Conservation (phyloP, 305 asterid genomes). For the Rubia occidens region DNA sequence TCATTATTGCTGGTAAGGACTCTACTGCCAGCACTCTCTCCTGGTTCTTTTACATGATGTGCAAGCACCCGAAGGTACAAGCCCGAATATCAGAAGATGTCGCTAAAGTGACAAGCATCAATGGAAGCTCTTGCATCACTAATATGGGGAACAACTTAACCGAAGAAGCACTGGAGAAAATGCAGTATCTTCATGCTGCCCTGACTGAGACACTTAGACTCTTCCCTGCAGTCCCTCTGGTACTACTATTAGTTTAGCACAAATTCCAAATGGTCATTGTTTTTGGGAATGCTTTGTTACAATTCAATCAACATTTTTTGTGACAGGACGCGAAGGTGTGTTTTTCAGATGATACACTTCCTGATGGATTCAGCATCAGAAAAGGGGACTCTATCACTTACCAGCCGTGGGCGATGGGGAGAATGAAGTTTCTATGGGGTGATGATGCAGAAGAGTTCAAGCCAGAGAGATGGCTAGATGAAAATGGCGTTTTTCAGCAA, state of each 20-base stretch:
- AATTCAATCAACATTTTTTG: too few relatives aligned
- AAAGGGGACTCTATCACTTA: constrained; percentile 47
- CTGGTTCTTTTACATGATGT: constrained; percentile 65
- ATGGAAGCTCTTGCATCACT: constrained; percentile 18
- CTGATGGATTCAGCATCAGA: constrained; percentile 54
- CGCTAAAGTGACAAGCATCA: constrained; percentile 21
- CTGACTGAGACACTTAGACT: constrained; percentile 58
- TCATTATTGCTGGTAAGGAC: constrained; percentile 77
- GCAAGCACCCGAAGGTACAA: constrained; percentile 56
- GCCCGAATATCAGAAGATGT: constrained; percentile 39
- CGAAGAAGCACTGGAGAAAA: constrained; percentile 47
- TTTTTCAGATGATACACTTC: constrained; percentile 53
- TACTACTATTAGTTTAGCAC: constrained; percentile 3
- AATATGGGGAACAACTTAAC: constrained; percentile 35
- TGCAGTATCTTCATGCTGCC: constrained; percentile 64
- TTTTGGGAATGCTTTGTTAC: too few relatives aligned
- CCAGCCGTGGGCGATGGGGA: constrained; percentile 63
- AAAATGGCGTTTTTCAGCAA: constrained; percentile 23
- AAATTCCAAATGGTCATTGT: not conserved
- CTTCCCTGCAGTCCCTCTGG: constrained; percentile 55
- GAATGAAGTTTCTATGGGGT: constrained; percentile 69
- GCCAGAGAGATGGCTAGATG: constrained; percentile 66
- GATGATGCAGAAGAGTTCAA: constrained; percentile 64
- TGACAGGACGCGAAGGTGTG: constrained; percentile 56
- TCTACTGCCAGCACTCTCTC: constrained; percentile 68